These are phyloP conservation scores for Ophiostoma piceae DNA, from an alignment of 2,329 filamentous ascomycete species.

Conservation along the genomic window DNA sequence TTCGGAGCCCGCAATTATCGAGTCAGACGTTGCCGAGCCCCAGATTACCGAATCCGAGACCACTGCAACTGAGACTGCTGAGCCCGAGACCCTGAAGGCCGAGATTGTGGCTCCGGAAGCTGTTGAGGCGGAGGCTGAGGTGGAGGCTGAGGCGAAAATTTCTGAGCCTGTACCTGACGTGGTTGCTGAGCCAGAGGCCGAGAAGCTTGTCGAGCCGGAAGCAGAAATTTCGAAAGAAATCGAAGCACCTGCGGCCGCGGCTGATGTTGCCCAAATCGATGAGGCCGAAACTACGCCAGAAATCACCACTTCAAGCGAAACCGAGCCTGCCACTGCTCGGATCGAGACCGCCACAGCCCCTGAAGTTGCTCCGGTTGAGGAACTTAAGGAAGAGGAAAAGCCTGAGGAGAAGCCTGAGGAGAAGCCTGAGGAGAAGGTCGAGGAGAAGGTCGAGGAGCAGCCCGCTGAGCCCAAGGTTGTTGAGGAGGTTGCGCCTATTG, in stretches of 20 bases:
- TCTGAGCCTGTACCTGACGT: not conserved
- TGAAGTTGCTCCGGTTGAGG: not conserved
- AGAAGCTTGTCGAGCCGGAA: not conserved
- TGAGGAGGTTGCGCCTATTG: not conserved
- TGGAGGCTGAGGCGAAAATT: not conserved
- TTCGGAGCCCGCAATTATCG: not conserved
- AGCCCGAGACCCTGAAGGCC: not conserved
- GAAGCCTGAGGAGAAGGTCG: not conserved
- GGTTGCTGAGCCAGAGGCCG: not conserved
- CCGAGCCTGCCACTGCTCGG: not conserved
- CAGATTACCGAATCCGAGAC: not conserved
- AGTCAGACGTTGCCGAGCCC: not conserved
- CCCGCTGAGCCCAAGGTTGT: not conserved
- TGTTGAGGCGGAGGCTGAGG: not conserved
- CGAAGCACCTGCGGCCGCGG: no score
- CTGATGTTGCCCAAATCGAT: not conserved
- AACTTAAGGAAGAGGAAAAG: not conserved
- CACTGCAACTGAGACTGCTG: not conserved
- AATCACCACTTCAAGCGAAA: not conserved
- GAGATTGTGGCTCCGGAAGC: not conserved
- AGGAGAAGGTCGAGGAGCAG: not conserved
- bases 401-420: not conserved
- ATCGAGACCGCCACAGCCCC: not conserved
- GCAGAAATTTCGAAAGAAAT: not conserved
- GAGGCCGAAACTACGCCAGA: slow-evolving; percentile 1